Conservation (phyloP, 106 monocot species). For the Platanthera zijinensis region DNA sequence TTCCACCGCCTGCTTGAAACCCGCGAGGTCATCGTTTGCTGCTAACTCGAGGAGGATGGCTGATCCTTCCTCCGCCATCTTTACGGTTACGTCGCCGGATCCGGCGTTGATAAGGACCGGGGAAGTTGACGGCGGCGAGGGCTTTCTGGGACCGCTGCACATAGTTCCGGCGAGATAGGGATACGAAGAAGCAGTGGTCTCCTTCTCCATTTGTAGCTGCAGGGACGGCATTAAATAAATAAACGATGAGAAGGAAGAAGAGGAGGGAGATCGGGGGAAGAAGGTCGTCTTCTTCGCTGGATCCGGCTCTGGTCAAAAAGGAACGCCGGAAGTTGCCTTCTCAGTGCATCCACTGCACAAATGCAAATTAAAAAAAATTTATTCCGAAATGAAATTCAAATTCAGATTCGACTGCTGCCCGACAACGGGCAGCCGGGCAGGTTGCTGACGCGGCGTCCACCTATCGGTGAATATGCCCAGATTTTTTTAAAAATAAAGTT, state of each 20-base stretch:
- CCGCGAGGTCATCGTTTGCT: slow-evolving; percentile 52
- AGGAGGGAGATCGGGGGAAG: not conserved
- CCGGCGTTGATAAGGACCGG: not conserved
- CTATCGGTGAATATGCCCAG: not conserved
- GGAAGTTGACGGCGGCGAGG: not conserved
- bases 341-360: not conserved
- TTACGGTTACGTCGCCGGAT: not conserved
- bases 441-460: not conserved
- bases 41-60: slow-evolving; percentile 51
- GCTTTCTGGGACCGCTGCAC: slow-evolving; percentile 37
- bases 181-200: not conserved
- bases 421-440: not conserved
- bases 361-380: not conserved
- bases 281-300: not conserved
- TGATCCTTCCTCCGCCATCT: not conserved
- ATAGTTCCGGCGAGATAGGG: not conserved
- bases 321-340: not conserved
- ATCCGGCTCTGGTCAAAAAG: not conserved
- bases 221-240: not conserved
- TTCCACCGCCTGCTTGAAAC: slow-evolving; percentile 42
- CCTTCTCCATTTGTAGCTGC: not conserved
- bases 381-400: not conserved
- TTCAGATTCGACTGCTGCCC: slow-evolving; percentile 2
- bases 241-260: not conserved
- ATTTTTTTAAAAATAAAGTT: not conserved